phyloP scores from a whole-genome alignment of 129 eudicot species.

The Oenanthe sinensis region DNA sequence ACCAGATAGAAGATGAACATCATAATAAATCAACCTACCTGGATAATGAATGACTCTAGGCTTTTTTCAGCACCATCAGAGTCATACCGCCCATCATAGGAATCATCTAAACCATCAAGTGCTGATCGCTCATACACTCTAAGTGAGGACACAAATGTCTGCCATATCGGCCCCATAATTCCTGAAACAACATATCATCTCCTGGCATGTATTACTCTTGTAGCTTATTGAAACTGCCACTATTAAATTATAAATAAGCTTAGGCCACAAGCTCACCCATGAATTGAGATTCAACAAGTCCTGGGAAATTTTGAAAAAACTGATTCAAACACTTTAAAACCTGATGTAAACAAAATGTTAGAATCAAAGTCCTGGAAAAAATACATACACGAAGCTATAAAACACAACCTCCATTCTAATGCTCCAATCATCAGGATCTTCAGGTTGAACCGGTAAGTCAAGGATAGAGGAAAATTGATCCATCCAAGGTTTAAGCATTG shows the following conservation, averaged over 20 bases:
- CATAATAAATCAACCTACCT: slow-evolving; percentile 35
- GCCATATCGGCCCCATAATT: slow-evolving; percentile 83
- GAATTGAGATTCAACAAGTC: slow-evolving; percentile 65
- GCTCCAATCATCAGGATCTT: slow-evolving; percentile 99
- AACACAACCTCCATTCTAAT: slow-evolving; percentile 84
- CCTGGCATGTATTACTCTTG: slow-evolving; percentile 9
- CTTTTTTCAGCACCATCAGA: slow-evolving; percentile 97
- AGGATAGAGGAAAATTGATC: slow-evolving; percentile 66
- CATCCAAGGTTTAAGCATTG: slow-evolving; percentile 81
- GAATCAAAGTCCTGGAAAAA: slow-evolving; percentile 7
- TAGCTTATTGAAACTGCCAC: neutral
- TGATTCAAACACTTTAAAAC: slow-evolving; percentile 93
- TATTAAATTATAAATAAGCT: neutral
- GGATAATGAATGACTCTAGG: slow-evolving; percentile 83
- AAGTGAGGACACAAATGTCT: slow-evolving; percentile 80
- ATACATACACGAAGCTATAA: slow-evolving; percentile 3
- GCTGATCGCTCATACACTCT: slow-evolving; percentile 69
- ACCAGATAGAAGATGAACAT: neutral
- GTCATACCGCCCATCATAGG: slow-evolving; percentile 94
- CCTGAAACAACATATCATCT: slow-evolving; percentile 31
- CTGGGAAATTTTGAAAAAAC: slow-evolving; percentile 71
- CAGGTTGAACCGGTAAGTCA: slow-evolving; percentile 66
- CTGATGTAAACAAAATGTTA: slow-evolving; percentile 31
- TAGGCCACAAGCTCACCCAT: slow-evolving; percentile 31
- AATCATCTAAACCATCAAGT: slow-evolving; percentile 74